Evolutionary conservation across 2,329 filamentous ascomycete species (phyloP).

Genomic region (Verticillium klebahnii): DNA sequence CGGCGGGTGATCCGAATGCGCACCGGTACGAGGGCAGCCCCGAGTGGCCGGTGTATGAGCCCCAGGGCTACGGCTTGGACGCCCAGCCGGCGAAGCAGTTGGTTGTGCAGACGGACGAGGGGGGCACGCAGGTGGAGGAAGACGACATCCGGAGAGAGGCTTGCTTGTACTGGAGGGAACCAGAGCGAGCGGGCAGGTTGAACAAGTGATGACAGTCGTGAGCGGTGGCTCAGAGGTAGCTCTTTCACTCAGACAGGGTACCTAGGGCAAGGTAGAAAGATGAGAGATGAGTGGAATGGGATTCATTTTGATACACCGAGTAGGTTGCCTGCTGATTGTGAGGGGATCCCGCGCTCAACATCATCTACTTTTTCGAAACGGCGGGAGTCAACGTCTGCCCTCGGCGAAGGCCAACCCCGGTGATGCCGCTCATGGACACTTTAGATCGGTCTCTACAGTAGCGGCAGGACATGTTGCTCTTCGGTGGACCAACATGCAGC

Average conservation of each 20-base stretch:
- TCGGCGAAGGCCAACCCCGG: too few species aligned
- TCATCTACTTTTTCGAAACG: too few species aligned
- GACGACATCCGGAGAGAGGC: slow-evolving; percentile 25
- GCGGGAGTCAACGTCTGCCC: too few species aligned
- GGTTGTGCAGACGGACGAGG: slow-evolving; percentile 23
- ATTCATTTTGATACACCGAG: too few species aligned
- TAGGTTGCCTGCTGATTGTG: too few species aligned
- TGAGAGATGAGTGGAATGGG: too few species aligned
- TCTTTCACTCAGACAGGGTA: background rate
- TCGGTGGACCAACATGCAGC: too few species aligned
- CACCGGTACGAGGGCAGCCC: slow-evolving; percentile 15
- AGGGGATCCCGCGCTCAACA: too few species aligned
- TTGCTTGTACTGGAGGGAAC: slow-evolving; percentile 30
- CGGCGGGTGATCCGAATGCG: slow-evolving; percentile 27
- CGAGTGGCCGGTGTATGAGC: slow-evolving; percentile 20
- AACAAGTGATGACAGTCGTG: slow-evolving; percentile 22
- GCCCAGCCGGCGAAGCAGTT: slow-evolving; percentile 21
- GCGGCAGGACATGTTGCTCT: too few species aligned
- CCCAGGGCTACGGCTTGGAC: slow-evolving; percentile 17
- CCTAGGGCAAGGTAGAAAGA: background rate
- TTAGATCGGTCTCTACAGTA: background rate
- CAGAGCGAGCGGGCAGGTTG: slow-evolving; percentile 23
- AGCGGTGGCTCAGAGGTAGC: too few species aligned
- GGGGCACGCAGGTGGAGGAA: slow-evolving; percentile 22
- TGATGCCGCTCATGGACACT: too few species aligned